Conservation (phyloP, 208 protist species). For the Crithidia bombi region DNA sequence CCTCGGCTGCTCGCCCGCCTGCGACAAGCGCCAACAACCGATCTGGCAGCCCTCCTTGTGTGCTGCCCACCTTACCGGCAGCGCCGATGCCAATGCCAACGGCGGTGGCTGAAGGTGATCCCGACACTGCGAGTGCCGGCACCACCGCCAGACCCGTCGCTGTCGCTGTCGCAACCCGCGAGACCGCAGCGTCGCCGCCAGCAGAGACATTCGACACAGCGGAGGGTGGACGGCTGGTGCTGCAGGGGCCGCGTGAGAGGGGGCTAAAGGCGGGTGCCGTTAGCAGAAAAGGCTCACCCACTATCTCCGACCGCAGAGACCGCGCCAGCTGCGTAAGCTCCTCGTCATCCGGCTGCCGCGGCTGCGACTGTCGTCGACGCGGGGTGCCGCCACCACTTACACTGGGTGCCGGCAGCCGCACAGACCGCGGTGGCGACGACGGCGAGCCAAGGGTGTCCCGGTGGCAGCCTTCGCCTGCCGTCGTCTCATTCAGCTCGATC, state of each 20-base stretch:
- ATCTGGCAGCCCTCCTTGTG: too few relatives aligned
- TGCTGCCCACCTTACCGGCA: too few relatives aligned
- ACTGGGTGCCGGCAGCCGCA: neutral
- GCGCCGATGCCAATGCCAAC: too few relatives aligned
- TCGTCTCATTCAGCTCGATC: too few relatives aligned
- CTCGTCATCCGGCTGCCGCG: slow-evolving; percentile 17
- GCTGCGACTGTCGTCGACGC: neutral
- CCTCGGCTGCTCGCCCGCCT: too few relatives aligned
- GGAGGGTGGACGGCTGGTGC: neutral
- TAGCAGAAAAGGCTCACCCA: slow-evolving; percentile 31
- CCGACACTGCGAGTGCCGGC: too few relatives aligned
- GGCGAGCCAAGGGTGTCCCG: neutral
- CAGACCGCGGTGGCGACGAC: neutral
- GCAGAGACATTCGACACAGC: neutral
- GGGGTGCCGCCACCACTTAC: neutral
- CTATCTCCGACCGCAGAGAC: slow-evolving; percentile 32
- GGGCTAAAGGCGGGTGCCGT: slow-evolving; percentile 11
- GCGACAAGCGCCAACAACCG: too few relatives aligned
- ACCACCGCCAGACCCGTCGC: too few relatives aligned
- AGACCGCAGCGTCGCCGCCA: neutral
- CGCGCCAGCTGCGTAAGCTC: slow-evolving; percentile 33
- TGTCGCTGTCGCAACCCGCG: neutral
- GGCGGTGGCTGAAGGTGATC: too few relatives aligned
- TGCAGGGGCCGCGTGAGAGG: neutral
- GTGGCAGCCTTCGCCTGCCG: too few relatives aligned